A percentile compares a stretch with the other conserved stretches of the same genome.
Evolutionary conservation across 306 rosid species (phyloP).

Genomic region (Psophocarpus tetragonolobus): DNA sequence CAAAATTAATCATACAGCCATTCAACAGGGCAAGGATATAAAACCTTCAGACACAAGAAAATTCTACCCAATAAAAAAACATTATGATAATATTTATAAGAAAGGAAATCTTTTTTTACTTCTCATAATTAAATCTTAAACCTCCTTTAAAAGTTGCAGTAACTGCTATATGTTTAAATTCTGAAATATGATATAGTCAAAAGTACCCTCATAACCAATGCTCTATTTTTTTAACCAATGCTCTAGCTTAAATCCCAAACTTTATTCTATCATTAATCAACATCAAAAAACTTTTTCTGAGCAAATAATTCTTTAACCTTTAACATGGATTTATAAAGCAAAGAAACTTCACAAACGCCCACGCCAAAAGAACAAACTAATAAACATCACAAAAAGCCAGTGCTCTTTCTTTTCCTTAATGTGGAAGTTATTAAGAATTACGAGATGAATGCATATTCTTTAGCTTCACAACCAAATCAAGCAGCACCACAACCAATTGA

Average conservation of each 20-base stretch:
- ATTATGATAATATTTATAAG: neutral
- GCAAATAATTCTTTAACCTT: neutral
- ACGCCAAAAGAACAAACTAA: neutral
- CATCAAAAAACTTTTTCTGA: neutral
- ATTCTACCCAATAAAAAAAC: neutral
- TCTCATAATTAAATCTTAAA: neutral
- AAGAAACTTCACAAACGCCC: neutral
- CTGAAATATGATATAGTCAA: neutral
- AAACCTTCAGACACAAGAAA: neutral
- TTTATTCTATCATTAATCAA: neutral
- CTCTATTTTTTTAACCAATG: too few relatives aligned
- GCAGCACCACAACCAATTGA: neutral
- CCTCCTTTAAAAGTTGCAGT: neutral
- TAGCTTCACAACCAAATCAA: constrained; percentile 16
- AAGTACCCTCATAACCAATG: neutral
- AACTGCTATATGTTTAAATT: neutral
- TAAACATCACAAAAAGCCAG: neutral
- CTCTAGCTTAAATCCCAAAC: neutral
- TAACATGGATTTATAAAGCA: neutral
- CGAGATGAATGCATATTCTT: neutral
- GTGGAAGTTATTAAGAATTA: neutral
- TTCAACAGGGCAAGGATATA: neutral
- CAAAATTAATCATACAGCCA: neutral
- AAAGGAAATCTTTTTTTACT: neutral
- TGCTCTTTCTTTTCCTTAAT: neutral